Base-by-base conservation (phyloP, 192 early-diverging fungal species). In the Thamnidium elegans region DNA sequence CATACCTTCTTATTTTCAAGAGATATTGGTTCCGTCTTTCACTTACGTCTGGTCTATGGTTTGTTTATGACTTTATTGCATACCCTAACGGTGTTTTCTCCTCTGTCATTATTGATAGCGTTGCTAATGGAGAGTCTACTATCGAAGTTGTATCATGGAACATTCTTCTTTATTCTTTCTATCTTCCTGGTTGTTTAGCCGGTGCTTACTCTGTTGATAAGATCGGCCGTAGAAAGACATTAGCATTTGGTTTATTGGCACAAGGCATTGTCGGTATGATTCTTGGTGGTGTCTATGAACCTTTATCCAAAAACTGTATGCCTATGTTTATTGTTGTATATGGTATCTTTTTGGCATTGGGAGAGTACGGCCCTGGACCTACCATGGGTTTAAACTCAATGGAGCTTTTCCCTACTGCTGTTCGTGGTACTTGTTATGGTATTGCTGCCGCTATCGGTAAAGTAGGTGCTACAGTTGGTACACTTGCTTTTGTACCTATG, bases 151-250 rank as follows among this genome's bases (percentile, higher is more conserved):
- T 74, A 2, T 75, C 76, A 46, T 86, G 83, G 82, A 73, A 77
- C 23, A 59, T 85, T 20, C 76, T 86, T 26, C 51, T 86, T 14
- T 74, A 76, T 61, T 61, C 65, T 7, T 84, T 86, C 65, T 86
- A 79, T 55, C 69, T 86, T 4, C 84, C 84, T 30, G 84, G 84
- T 6, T 71, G 70, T 52, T 66, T 86, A 42, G 50, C 55, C 11
- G 83, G 84, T 47, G 82, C 84, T 26, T 69, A 71, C 36, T 55
- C 66, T 10, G 70, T 78, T 2, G 84, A 86, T 47, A 61, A 43
- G 50, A 76, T 86, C 44, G 84, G 84, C 23, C 83, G 84, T 26
- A 76, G 77, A 54, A 74, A 71, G 44, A 83, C 81, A 31, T 81
- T 86, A 83, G 55, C 75, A 0, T 44, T 74, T 23, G 84, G 84